Percentiles rank a stretch among this genome's conserved stretches.
Evolutionary conservation across 1,139 yeast species (phyloP).

Genomic region (Saccharomycopsis hybrid): DNA sequence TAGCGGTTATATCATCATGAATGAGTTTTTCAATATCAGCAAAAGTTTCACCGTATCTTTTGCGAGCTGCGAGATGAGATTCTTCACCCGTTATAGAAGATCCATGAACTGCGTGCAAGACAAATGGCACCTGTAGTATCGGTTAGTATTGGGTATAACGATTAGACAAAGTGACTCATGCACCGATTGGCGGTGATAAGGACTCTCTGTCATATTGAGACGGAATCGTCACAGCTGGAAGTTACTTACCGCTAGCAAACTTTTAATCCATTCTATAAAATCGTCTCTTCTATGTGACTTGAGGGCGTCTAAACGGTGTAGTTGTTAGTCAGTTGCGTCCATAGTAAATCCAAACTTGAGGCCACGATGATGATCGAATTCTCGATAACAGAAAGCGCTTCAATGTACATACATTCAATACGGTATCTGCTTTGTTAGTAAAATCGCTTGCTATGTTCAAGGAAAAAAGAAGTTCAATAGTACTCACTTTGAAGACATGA

Average conservation of each 20-base stretch:
- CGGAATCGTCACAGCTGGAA: background rate
- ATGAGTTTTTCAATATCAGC: slow-evolving; percentile 74
- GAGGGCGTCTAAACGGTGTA: slow-evolving; percentile 34
- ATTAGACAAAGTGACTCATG: background rate
- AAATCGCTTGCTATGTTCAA: too few species aligned
- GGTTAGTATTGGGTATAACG: background rate
- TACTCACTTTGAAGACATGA: too few species aligned
- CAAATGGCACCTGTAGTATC: slow-evolving; percentile 61
- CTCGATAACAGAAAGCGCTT: too few species aligned
- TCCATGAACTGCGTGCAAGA: slow-evolving; percentile 69
- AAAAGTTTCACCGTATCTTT: slow-evolving; percentile 80
- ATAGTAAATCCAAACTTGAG: too few species aligned
- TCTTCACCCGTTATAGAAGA: slow-evolving; percentile 37
- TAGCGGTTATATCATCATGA: slow-evolving; percentile 41
- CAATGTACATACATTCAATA: slow-evolving; percentile 33
- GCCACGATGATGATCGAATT: too few species aligned
- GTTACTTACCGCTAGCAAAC: slow-evolving; percentile 59
- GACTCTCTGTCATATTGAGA: background rate
- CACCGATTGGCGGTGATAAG: too few species aligned
- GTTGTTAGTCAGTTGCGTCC: background rate
- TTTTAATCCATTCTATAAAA: slow-evolving; percentile 93
- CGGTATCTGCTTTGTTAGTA: slow-evolving; percentile 30
- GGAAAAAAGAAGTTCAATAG: too few species aligned
- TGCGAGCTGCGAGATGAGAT: slow-evolving; percentile 51
- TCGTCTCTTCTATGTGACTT: slow-evolving; percentile 90